Evolutionary conservation across 2,329 filamentous ascomycete species (phyloP).

Genomic region (Fusarium lyarnte): DNA sequence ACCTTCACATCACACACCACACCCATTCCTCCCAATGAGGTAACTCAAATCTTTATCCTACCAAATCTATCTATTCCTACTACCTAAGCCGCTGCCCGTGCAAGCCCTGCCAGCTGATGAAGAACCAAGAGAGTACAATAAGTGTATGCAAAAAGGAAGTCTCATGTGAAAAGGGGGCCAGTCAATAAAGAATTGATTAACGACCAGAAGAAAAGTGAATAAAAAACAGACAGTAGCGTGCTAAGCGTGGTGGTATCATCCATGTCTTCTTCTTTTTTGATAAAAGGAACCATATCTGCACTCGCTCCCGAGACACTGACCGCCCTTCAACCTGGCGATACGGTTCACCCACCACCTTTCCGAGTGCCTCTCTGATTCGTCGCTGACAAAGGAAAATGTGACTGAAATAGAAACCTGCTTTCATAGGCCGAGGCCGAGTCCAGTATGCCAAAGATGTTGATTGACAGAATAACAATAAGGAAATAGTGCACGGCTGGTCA

Average conservation of each 20-base stretch:
- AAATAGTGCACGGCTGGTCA: conserved; percentile 33
- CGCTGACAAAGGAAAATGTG: conserved; percentile 36
- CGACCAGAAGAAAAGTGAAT: conserved; percentile 17
- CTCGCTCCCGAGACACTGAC: conserved; percentile 18
- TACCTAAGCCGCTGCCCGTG: conserved; percentile 20
- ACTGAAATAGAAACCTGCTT: conserved; percentile 32
- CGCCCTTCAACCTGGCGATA: not conserved
- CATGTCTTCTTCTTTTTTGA: conserved; percentile 47
- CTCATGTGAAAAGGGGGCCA: conserved; percentile 17
- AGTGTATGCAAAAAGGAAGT: conserved; percentile 31
- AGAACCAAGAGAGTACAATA: conserved; percentile 31
- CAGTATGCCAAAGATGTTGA: conserved; percentile 31
- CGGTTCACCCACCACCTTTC: conserved; percentile 1
- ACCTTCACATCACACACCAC: not conserved
- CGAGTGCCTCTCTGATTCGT: conserved; percentile 20
- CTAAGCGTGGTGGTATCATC: conserved; percentile 57
- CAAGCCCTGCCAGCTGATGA: conserved; percentile 25
- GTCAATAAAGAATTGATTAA: conserved; percentile 28
- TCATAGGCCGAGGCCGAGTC: conserved; percentile 33
- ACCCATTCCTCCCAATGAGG: conserved; percentile 9
- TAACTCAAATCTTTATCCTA: conserved; percentile 41
- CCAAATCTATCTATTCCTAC: conserved; percentile 41
- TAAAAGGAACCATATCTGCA: conserved; percentile 44
- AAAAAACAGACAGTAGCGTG: conserved; percentile 47
- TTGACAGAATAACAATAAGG: conserved; percentile 25